phyloP scores from a whole-genome alignment of 176 grass and related monocot genomes.

The Neostapfia colusana region DNA sequence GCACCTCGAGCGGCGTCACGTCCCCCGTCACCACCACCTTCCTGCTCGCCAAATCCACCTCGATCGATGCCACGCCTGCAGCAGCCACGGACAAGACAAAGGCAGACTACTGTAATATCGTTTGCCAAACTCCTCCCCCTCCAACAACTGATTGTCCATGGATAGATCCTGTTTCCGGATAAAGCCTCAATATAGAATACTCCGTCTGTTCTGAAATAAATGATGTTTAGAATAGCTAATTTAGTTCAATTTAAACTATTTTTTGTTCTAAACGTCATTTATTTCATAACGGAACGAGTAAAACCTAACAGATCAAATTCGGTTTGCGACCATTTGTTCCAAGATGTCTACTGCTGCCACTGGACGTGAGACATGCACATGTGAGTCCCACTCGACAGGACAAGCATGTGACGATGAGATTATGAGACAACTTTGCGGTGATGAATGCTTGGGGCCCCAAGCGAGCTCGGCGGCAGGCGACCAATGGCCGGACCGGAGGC shows the following conservation, averaged over 20 bases:
- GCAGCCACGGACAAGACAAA: neutral
- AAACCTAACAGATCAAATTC: neutral
- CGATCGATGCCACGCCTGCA: slow-evolving; percentile 64
- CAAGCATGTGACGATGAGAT: neutral
- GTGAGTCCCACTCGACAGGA: neutral
- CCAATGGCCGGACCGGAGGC: neutral
- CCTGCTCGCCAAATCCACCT: slow-evolving; percentile 75
- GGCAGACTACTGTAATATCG: neutral
- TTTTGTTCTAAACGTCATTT: too few species aligned
- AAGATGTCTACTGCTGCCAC: neutral
- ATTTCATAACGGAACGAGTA: too few species aligned
- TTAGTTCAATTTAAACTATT: too few species aligned
- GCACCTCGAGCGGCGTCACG: slow-evolving; percentile 74
- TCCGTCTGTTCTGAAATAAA: too few species aligned
- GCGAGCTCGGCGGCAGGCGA: neutral
- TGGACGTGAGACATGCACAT: neutral
- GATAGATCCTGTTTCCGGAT: neutral
- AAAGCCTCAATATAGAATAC: neutral
- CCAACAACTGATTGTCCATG: neutral
- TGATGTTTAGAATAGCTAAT: too few species aligned
- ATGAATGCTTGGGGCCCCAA: neutral
- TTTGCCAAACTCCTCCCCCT: too few species aligned
- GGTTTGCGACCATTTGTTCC: neutral
- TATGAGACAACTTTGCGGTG: neutral
- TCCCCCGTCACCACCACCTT: slow-evolving; percentile 89